Conservation (phyloP, 306 rosid species). For the Spatholobus suberectus region DNA sequence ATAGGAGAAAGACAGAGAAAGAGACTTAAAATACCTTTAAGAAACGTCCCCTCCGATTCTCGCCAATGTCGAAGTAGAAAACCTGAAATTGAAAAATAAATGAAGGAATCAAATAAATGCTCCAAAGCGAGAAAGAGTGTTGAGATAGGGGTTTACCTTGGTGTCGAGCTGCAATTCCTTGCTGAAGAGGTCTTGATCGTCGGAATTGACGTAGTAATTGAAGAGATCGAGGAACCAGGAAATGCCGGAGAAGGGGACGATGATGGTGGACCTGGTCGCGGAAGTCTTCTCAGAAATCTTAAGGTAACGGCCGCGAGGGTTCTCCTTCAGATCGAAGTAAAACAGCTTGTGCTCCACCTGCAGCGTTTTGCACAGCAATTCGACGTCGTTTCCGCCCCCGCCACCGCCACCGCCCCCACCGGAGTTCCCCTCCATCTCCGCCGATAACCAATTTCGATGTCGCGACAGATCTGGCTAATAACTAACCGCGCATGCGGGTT, state of each 20-base stretch:
- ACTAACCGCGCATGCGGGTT: not conserved
- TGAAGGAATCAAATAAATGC: not conserved
- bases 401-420: constrained; percentile 48
- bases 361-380: constrained; percentile 90
- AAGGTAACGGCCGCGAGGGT: constrained; percentile 96
- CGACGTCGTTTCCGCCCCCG: constrained; percentile 61
- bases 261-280: constrained; percentile 97
- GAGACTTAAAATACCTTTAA: constrained; percentile 68
- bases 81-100: constrained; percentile 53
- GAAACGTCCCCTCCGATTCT: constrained; percentile 99
- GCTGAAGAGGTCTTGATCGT: constrained; percentile 92
- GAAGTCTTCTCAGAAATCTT: constrained; percentile 98
- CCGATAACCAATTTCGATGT: not conserved
- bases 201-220: constrained; percentile 91
- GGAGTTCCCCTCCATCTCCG: constrained; percentile 74
- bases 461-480: constrained; percentile 38
- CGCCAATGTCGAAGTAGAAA: constrained; percentile 98
- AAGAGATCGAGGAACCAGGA: constrained; percentile 99
- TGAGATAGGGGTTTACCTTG: constrained; percentile 49
- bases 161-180: constrained; percentile 99
- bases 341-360: constrained; percentile 99
- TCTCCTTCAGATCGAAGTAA: constrained; percentile 99
- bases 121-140: not conserved
- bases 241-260: constrained; percentile 96
- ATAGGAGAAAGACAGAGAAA: not conserved